Percentiles rank a stretch among this genome's conserved stretches.
Evolutionary conservation across 164 flowering plant genomes (phyloP).

Genomic region (Protea cynaroides): DNA sequence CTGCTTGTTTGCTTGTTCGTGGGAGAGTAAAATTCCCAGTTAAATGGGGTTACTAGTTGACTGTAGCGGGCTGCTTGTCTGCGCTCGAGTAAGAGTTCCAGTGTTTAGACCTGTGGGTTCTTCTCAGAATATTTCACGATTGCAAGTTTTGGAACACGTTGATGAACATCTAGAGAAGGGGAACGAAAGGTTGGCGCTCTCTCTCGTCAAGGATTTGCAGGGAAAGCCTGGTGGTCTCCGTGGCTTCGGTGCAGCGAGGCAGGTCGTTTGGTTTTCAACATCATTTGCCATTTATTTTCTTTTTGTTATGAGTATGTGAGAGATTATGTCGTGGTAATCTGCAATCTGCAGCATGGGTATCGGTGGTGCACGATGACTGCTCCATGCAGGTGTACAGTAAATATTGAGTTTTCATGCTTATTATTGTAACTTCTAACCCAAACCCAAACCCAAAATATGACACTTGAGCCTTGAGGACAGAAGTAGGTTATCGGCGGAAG

Average conservation of each 20-base stretch:
- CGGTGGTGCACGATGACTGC: no score
- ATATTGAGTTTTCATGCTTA: no score
- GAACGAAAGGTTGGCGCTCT: conserved; percentile 63
- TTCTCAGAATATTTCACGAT: conserved; percentile 18
- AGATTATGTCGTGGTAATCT: no score
- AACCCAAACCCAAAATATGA: no score
- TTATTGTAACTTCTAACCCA: no score
- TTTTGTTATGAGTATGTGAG: no score
- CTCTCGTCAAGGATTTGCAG: conserved; percentile 56
- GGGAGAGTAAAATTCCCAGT: no score
- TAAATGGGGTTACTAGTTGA: conserved; percentile 17
- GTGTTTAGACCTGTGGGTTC: conserved; percentile 17
- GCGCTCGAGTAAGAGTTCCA: neutral
- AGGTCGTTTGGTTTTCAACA: conserved; percentile 30
- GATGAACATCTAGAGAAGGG: conserved; percentile 59
- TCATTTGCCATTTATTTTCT: neutral
- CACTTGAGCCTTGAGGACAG: no score
- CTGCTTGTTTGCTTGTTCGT: neutral
- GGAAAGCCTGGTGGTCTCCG: conserved; percentile 62
- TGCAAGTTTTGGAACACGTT: conserved; percentile 45
- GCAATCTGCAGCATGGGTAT: no score
- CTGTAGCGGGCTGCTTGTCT: conserved; percentile 1
- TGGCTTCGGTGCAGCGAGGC: conserved; percentile 73
- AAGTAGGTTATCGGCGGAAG: no score
- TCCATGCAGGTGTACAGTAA: no score